These are phyloP conservation scores for Scedosporium boydii DNA, from an alignment of 2,329 filamentous ascomycete genomes.

Conservation along the genomic window DNA sequence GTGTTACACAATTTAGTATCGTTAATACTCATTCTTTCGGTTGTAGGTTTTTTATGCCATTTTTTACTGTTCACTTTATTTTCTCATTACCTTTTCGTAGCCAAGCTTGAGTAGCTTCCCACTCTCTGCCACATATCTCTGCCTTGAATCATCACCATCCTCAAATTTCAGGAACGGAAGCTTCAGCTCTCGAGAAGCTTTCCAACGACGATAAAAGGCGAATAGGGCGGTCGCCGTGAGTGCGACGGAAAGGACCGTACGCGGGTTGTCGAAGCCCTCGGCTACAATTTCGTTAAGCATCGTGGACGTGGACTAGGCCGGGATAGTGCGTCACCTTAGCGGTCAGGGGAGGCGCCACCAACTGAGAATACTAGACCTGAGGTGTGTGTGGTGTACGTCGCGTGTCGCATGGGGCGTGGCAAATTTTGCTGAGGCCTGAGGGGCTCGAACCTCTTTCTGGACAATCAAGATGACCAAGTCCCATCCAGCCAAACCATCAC, in stretches of 20 bases:
- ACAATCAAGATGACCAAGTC: not conserved
- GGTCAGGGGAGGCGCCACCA: no score
- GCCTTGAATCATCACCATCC: conserved; percentile 3
- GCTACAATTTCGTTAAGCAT: conserved; percentile 1
- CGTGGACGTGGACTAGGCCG: not conserved
- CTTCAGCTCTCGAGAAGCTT: not conserved
- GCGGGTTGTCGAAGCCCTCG: not conserved
- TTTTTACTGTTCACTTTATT: not conserved
- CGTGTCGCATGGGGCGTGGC: no score
- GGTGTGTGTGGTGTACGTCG: no score
- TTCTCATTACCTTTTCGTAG: conserved; percentile 1
- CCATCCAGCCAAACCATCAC: no score
- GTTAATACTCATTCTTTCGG: not conserved
- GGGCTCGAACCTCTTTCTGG: no score
- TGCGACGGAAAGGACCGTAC: not conserved
- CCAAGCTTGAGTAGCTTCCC: conserved; percentile 1
- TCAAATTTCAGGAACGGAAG: conserved; percentile 4
- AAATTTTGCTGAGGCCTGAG: no score
- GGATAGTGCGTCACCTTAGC: not conserved
- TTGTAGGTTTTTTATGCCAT: not conserved
- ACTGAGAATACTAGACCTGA: no score
- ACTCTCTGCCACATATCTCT: conserved; percentile 3
- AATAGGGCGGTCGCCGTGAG: not conserved
- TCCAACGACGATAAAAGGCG: conserved; percentile 1
- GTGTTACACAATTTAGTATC: not conserved